Evolutionary conservation across 2,329 filamentous ascomycete genomes (phyloP).

Genomic region (Fusarium denticulatum): DNA sequence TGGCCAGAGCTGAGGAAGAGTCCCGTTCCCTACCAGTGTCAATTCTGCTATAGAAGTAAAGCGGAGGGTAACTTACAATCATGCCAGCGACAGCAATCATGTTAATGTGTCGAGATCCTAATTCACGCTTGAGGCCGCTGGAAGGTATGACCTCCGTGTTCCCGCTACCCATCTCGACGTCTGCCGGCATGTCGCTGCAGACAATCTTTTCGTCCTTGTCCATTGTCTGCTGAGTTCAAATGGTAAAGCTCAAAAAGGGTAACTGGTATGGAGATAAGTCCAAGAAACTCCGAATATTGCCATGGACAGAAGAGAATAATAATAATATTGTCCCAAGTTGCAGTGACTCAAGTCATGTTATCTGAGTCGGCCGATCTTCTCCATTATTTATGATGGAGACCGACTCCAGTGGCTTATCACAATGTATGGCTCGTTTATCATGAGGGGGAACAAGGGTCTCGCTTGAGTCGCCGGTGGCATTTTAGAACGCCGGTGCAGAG

Average conservation of each 20-base stretch:
- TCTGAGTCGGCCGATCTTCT: not conserved
- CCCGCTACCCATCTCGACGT: not conserved
- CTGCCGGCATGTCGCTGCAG: not conserved
- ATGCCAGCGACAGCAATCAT: not conserved
- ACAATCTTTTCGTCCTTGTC: not conserved
- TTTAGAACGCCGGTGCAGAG: not conserved
- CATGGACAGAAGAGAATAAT: not conserved
- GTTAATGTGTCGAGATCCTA: not conserved
- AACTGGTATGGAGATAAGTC: not conserved
- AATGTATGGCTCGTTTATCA: not conserved
- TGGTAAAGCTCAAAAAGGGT: not conserved
- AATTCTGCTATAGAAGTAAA: fast-evolving
- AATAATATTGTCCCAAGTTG: not conserved
- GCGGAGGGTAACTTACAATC: not conserved
- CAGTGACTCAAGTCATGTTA: not conserved
- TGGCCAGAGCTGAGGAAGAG: not conserved
- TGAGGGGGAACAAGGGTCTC: not conserved
- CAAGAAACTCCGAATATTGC: not conserved
- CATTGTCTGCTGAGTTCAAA: not conserved
- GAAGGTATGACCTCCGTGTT: not conserved
- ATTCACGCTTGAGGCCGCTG: not conserved
- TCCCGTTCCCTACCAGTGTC: not conserved
- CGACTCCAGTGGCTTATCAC: not conserved
- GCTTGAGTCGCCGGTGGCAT: not conserved
- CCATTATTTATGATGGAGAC: not conserved